Evolutionary conservation across 345 rosid species (phyloP).

Genomic region (Garcia nutans): DNA sequence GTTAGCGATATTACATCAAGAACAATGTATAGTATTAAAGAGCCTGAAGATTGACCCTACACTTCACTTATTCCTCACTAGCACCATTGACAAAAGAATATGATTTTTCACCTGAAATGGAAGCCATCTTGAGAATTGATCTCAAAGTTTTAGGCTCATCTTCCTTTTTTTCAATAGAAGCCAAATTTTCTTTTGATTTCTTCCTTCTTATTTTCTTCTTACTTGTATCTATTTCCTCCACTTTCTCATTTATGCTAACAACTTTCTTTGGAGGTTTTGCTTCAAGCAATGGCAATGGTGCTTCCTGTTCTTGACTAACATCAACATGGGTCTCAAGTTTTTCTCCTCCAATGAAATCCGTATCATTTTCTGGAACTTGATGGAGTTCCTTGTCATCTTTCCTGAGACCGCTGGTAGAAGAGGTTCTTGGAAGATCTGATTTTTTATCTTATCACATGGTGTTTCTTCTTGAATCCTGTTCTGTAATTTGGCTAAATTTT

Average conservation of each 20-base stretch:
- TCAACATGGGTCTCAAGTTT: background rate
- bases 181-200: conserved; percentile 26
- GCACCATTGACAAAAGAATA: background rate
- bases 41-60: background rate
- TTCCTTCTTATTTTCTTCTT: conserved; percentile 33
- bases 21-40: background rate
- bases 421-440: background rate
- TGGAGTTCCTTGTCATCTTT: background rate
- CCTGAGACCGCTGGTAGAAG: background rate
- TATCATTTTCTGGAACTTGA: conserved; percentile 4
- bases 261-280: conserved; percentile 37
- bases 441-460: background rate
- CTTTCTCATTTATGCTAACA: conserved; percentile 55
- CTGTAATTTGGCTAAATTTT: too few species aligned
- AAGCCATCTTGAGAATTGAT: conserved; percentile 48
- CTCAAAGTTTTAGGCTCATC: conserved; percentile 43
- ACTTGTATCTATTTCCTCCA: conserved; percentile 37
- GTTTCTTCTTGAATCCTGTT: conserved; percentile 4
- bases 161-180: conserved; percentile 25
- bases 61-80: background rate
- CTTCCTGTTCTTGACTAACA: conserved; percentile 14
- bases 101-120: conserved; percentile 26
- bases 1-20: background rate
- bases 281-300: conserved; percentile 10
- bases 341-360: background rate